Conservation (phyloP, 2,329 filamentous ascomycete genomes). For the Lachnellula suecica region DNA sequence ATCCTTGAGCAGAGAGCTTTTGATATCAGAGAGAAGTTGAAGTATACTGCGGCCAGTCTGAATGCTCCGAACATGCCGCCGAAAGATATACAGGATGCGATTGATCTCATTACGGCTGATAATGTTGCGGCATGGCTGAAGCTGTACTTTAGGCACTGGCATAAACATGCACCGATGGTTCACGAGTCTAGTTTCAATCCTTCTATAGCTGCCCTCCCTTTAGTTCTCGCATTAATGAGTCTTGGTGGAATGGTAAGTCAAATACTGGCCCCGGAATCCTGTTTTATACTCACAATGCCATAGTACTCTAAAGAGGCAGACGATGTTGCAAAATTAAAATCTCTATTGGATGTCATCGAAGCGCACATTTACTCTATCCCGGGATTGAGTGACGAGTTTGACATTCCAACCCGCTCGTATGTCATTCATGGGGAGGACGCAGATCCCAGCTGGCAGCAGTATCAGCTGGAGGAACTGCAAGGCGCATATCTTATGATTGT, state of each 20-base stretch:
- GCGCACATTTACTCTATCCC: constrained; percentile 28
- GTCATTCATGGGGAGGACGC: constrained; percentile 19
- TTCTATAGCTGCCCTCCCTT: constrained; percentile 27
- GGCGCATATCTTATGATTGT: constrained; percentile 33
- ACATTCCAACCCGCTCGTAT: constrained; percentile 27
- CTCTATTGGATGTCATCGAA: constrained; percentile 29
- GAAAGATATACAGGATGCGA: constrained; percentile 26
- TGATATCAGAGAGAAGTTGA: constrained; percentile 30
- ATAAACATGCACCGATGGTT: constrained; percentile 32
- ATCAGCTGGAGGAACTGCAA: constrained; percentile 32
- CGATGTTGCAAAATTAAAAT: constrained; percentile 24
- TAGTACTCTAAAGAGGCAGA: constrained; percentile 28
- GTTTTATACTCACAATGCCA: constrained; percentile 1
- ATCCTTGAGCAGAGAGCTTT: constrained; percentile 27
- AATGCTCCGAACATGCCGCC: constrained; percentile 20
- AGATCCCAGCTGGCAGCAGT: constrained; percentile 31
- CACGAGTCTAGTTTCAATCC: constrained; percentile 32
- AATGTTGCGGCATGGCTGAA: constrained; percentile 27
- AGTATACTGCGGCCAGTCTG: constrained; percentile 22
- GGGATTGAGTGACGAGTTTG: constrained; percentile 29
- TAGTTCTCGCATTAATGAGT: constrained; percentile 30
- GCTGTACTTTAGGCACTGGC: constrained; percentile 34
- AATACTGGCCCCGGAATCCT: not conserved
- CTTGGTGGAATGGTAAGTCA: constrained; percentile 31
- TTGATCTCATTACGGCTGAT: constrained; percentile 26